Base-by-base conservation (phyloP, 2,329 filamentous ascomycete species). In the Elsinoe arachidis region DNA sequence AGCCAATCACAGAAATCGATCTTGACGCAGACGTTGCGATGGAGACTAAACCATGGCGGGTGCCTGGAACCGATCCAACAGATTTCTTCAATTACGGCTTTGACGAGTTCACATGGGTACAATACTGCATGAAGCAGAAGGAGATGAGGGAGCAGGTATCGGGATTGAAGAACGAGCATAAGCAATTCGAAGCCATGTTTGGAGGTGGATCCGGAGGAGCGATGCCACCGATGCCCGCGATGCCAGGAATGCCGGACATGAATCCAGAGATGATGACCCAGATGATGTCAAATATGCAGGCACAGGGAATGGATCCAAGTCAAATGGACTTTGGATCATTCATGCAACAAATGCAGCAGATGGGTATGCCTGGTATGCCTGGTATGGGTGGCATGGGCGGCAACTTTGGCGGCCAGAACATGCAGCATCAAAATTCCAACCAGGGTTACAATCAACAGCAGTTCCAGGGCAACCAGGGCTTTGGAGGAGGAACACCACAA, bases 51-150 rank as follows among this genome's bases (percentile, higher is more conserved):
- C 91, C 92, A 15, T 99, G 93, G 93, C 85, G 93, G 44, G 86
- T 91, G 62, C 93, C 93, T 0, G 93, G 93, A 47, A 91, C 92
- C 10, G 93, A 99, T 67, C 83, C 96, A 56, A 93, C 88, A 59
- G 93, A 99, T 70, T 97, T 95, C 74, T 97, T 97, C 81, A 97
- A 97, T 76, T 97, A 97, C 73, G 92, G 92, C 59, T 97, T 97
- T 68, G 92, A 97, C 73, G 92, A 97, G 72, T 97, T 96, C 72
- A 96, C 91, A 1, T 99, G 93, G 93, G 88, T 91, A 5, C 82
- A 91, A 56, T 99, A 99, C 70, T 90, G 91, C 33, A 78, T 90
- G 59, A 95, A 95, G 68, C 93, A 97, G 70, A 85, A 93, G 63
- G 78, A 78, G 21, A 79, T 96, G 66, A 82, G 87, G 15, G 83